Evolutionary conservation across 495 filamentous ascomycete species (phyloP).

Genomic region (Neurospora sp.): DNA sequence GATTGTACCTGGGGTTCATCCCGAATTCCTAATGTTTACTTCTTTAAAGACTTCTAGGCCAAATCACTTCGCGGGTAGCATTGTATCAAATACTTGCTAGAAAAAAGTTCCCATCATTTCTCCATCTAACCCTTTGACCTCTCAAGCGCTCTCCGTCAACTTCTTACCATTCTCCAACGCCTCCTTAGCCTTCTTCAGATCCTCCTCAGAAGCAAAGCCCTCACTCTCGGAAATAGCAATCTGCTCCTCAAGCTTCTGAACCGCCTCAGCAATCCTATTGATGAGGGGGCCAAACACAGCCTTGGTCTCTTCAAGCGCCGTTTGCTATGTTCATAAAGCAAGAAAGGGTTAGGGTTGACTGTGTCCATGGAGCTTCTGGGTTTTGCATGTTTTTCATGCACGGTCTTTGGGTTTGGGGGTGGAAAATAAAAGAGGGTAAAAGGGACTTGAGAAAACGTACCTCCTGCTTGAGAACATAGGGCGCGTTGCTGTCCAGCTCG

Average conservation of each 20-base stretch:
- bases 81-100: background rate
- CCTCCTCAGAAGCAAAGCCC: conserved; percentile 47
- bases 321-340: conserved; percentile 40
- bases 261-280: conserved; percentile 53
- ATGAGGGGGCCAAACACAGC: conserved; percentile 62
- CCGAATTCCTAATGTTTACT: background rate
- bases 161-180: conserved; percentile 32
- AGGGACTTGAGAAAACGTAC: conserved; percentile 31
- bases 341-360: conserved; percentile 16
- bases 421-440: too few species aligned
- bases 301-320: conserved; percentile 71
- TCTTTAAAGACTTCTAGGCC: background rate
- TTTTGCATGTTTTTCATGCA: background rate
- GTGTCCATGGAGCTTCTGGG: background rate
- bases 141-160: conserved; percentile 14
- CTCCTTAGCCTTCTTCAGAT: conserved; percentile 51
- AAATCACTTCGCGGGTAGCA: background rate
- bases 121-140: background rate
- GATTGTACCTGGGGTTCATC: background rate
- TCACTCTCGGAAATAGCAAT: conserved; percentile 44
- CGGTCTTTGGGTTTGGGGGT: background rate
- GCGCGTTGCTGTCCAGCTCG: conserved; percentile 52
- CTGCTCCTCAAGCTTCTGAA: conserved; percentile 56
- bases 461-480: conserved; percentile 73
- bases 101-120: background rate